Evolutionary conservation across 768 basidiomycete species (phyloP).

Genomic region (Collybia nuda): DNA sequence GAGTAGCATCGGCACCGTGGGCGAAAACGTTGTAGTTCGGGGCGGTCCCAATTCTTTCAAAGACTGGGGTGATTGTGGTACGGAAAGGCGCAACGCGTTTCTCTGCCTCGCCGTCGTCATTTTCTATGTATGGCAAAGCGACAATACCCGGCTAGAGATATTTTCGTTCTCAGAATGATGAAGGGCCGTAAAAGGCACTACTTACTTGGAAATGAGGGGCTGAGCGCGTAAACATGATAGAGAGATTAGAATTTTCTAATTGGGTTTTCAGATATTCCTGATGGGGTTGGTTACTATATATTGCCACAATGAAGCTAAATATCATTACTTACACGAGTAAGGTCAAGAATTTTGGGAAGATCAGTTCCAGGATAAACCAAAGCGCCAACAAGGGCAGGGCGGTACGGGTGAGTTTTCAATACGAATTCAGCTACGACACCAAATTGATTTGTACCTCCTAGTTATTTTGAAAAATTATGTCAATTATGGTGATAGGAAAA

Average conservation of each 20-base stretch:
- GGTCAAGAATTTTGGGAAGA: slow-evolving; percentile 6
- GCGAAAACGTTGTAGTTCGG: too few relatives aligned
- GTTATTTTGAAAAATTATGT: not conserved
- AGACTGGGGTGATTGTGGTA: slow-evolving; percentile 2
- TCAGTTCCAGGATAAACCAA: slow-evolving; percentile 15
- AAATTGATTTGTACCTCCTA: slow-evolving; percentile 21
- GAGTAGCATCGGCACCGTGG: too few relatives aligned
- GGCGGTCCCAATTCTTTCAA: too few relatives aligned
- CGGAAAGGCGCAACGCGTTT: slow-evolving; percentile 13
- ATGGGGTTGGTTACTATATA: too few relatives aligned
- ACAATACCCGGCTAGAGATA: too few relatives aligned
- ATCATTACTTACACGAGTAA: slow-evolving; percentile 5
- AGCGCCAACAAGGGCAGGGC: slow-evolving; percentile 6
- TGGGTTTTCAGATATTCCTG: too few relatives aligned
- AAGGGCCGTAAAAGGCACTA: not conserved
- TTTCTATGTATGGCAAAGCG: too few relatives aligned
- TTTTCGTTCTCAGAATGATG: too few relatives aligned
- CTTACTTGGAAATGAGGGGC: slow-evolving; percentile 11
- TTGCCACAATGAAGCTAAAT: too few relatives aligned
- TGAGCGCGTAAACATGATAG: slow-evolving; percentile 4
- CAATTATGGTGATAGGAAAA: not conserved
- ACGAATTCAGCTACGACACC: slow-evolving; percentile 18
- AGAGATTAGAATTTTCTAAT: not conserved
- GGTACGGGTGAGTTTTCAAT: slow-evolving; percentile 12
- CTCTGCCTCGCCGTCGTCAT: slow-evolving; percentile 7